Evolutionary conservation across 108 stramenopile genomes (phyloP).

Genomic region (Epithemia pelagica): DNA sequence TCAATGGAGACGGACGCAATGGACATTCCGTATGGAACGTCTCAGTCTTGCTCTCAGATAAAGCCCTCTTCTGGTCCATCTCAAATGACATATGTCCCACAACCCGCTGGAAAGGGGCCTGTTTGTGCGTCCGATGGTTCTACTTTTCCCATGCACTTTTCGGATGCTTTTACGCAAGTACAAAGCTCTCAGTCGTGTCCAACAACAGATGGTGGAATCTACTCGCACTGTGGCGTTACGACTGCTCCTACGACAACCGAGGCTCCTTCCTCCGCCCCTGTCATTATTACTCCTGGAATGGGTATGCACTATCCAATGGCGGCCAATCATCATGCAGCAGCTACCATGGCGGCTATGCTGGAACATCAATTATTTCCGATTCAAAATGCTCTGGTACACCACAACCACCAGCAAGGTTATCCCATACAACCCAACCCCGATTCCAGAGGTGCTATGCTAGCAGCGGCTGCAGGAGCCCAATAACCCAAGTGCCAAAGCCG

Average conservation of each 20-base stretch:
- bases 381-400: conserved; percentile 28
- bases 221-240: neutral
- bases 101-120: neutral
- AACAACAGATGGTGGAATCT: neutral
- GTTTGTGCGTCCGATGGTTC: neutral
- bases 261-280: neutral
- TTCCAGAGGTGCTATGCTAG: conserved; percentile 8
- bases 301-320: neutral
- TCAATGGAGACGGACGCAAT: too few relatives aligned
- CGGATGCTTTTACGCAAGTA: neutral
- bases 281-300: neutral
- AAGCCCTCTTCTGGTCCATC: neutral
- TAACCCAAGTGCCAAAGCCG: too few relatives aligned
- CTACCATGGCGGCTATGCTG: conserved; percentile 7
- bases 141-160: neutral
- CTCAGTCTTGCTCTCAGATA: neutral
- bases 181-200: neutral
- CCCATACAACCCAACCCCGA: neutral
- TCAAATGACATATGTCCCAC: neutral
- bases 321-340: neutral
- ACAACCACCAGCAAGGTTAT: conserved; percentile 1
- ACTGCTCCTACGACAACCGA: neutral
- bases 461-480: neutral
- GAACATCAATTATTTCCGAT: conserved; percentile 23
- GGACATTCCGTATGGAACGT: neutral